phyloP scores from a whole-genome alignment of 2,329 filamentous ascomycete species.

The Trichoderma cornu-damae region DNA sequence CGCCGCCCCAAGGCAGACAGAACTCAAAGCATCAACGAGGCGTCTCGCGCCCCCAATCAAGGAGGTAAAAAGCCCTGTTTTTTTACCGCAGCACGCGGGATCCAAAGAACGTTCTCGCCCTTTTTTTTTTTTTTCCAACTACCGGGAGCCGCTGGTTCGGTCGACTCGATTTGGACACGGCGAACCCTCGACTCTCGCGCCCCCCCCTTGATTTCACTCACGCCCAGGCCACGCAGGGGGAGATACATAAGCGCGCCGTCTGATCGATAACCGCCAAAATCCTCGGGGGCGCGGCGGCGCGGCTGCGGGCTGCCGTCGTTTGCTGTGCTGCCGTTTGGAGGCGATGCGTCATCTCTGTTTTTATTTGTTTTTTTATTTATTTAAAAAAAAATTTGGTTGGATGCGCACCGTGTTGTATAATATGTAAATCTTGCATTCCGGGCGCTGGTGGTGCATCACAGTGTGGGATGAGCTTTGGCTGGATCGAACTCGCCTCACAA shows the following conservation, averaged over 20 bases:
- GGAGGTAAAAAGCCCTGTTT: too few relatives aligned
- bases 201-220: background rate
- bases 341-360: too few relatives aligned
- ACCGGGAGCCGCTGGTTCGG: constrained; percentile 8
- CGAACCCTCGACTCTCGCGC: background rate
- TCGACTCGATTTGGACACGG: constrained; percentile 15
- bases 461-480: background rate
- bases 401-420: too few relatives aligned
- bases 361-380: too few relatives aligned
- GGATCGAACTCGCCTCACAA: background rate
- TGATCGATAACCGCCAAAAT: constrained; percentile 12
- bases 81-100: too few relatives aligned
- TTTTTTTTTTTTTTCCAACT: too few relatives aligned
- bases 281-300: background rate
- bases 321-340: background rate
- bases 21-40: background rate
- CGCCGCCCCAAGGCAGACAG: constrained; percentile 9
- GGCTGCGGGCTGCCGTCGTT: background rate
- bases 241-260: constrained; percentile 13
- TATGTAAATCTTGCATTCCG: too few relatives aligned
- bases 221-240: background rate
- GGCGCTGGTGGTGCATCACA: background rate
- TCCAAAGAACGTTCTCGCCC: too few relatives aligned
- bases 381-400: too few relatives aligned
- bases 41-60: background rate